phyloP scores from a whole-genome alignment of 176 grass and related monocot genomes.

The Paspalum vaginatum region DNA sequence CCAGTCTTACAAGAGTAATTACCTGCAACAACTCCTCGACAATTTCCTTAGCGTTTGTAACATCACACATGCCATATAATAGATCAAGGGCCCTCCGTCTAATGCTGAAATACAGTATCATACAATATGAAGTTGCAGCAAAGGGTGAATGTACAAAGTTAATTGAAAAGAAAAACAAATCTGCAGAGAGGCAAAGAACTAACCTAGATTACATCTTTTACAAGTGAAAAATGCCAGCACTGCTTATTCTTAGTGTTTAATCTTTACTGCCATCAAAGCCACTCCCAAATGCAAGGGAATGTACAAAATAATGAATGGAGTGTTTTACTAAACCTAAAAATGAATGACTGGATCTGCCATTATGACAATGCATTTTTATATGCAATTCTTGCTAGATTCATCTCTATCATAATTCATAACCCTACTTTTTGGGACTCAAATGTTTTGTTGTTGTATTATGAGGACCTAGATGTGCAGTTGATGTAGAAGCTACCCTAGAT shows the following conservation, averaged over 20 bases:
- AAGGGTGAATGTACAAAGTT: neutral
- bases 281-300: neutral
- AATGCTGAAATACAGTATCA: conserved; percentile 76
- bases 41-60: conserved; percentile 98
- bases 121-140: conserved; percentile 21
- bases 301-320: neutral
- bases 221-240: conserved; percentile 1
- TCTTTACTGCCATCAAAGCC: conserved; percentile 16
- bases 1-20: conserved; percentile 34
- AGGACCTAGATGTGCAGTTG: neutral
- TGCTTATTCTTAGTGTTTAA: neutral
- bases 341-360: neutral
- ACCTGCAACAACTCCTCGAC: conserved; percentile 99
- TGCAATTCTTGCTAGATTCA: neutral
- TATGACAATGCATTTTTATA: neutral
- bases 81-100: conserved; percentile 97
- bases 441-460: neutral
- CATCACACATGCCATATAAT: conserved; percentile 98
- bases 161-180: neutral
- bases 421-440: neutral
- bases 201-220: conserved; percentile 5
- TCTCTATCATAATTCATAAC: neutral
- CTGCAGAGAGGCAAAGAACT: conserved; percentile 1
- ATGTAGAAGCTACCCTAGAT: neutral
- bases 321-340: neutral